Base-by-base conservation (phyloP, 2,329 filamentous ascomycete genomes). In the Monosporascus sp. region DNA sequence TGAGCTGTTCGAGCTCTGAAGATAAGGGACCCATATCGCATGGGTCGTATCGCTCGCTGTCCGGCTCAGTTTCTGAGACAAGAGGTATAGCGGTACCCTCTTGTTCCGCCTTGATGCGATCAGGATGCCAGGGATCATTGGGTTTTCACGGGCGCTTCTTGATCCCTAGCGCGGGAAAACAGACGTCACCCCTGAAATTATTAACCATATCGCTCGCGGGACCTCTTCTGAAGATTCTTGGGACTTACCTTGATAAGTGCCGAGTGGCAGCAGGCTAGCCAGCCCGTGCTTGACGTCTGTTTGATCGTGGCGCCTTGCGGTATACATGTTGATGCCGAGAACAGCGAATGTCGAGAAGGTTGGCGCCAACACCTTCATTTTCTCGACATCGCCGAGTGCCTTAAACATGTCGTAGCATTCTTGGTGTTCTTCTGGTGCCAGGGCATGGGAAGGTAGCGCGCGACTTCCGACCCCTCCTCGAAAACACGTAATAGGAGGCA, bases 241-340 rank as follows among this genome's bases (percentile, higher is more conserved):
- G 22, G 14, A 17, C 50, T 49, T 49, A 55, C 55, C 50, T 38
- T 37, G 41, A 44, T 55, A 55, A 27, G 46, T 22, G 14, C 52
- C 55, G n/a, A 55, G 45, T 17, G 52, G 17, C 14, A 55, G 37
- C 15, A 57, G 37, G 24, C 44, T 31, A 14, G 52, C 44, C 22
- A 57, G 47, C 2, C 52, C 50, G 20, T 48, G 52, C 31, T 53
- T 49, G 50, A 55, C 48, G 22, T 57, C 55, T n/a, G 41, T 57
- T 6, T 37, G 48, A 37, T 57, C 55, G 7, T 9, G 41, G 25
- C 46, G 49, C n/a, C 39, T 44, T 18, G 15, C 49, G 24, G 52
- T 51, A 22, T 45, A 54, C 17, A 48, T 35, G 48, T 51, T 51
- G 37, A 51, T 48, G 11, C 52, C 48, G 8, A 54, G 44, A 17